phyloP scores from a whole-genome alignment of 1,284 basidiomycete genomes.

The Fistulinella cinereoalba region DNA sequence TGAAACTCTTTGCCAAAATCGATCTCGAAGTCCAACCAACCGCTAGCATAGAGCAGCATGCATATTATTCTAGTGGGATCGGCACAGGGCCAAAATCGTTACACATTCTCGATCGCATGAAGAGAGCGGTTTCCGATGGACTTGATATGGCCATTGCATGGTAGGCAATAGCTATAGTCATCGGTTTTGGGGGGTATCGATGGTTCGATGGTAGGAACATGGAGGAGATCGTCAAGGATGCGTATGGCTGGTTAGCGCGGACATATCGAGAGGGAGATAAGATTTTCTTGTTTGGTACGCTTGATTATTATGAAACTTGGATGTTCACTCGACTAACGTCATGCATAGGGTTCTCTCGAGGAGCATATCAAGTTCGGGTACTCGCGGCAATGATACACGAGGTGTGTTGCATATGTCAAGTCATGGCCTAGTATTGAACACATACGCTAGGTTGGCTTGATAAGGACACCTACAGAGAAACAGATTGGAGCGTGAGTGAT shows the following conservation, averaged over 20 bases:
- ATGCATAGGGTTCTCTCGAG: conserved; percentile 32
- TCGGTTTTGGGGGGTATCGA: not conserved
- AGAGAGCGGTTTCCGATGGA: conserved; percentile 17
- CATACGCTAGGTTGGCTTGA: not conserved
- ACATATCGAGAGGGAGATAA: conserved; percentile 38
- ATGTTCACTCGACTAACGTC: not conserved
- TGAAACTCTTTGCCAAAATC: conserved; percentile 34
- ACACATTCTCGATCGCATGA: conserved; percentile 17
- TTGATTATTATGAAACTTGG: not conserved
- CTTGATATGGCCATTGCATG: conserved; percentile 30
- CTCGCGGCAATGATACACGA: conserved; percentile 32
- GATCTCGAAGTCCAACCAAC: conserved; percentile 11
- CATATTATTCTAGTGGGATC: conserved; percentile 40
- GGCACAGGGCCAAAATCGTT: conserved; percentile 33
- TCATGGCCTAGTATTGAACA: not conserved
- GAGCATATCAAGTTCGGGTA: conserved; percentile 36
- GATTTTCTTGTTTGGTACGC: conserved; percentile 43
- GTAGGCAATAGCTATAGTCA: conserved; percentile 8
- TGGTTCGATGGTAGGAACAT: conserved; percentile 14
- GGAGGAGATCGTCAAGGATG: conserved; percentile 32
- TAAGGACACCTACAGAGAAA: not conserved
- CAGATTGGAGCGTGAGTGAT: not conserved
- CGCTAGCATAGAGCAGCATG: conserved; percentile 27
- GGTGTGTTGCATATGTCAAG: conserved; percentile 8
- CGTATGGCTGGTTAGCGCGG: conserved; percentile 42